Evolutionary conservation across 192 early-diverging fungal species (phyloP), one percentile per base, ranked within the genome.

Genomic region (Coemansia guatemalensis): DNA sequence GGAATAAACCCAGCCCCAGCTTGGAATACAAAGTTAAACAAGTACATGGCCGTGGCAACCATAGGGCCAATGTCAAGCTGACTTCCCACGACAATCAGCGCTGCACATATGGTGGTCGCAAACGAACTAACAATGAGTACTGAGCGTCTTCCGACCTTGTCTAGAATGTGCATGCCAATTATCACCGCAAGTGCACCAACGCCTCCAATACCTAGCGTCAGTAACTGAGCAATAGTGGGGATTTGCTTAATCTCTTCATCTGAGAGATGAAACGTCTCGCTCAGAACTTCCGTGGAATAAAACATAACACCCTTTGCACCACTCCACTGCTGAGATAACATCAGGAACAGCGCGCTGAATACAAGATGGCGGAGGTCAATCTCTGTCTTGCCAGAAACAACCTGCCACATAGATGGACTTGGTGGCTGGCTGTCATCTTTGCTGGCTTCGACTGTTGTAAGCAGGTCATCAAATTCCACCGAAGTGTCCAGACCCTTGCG

Each of bases 271-370:
- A 89, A 74, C 6, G 87, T 82, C 9, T 64, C 52, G 11, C 81
- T 83, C 62, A 92, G 84, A 65, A 92, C 89, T 23, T 87, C 84
- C 8, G 89, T 89, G 0, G 90, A 92, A 64, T 93, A 96, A 71
- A 87, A 94, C 57, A 93, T 89, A 9, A 94, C 92, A 9, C 89
- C 91, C 71, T 94, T 96, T 69, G 93, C 93, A 24, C 95, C 95
- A 35, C 89, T 90, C 64, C 93, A 88, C 74, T 96, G 95, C 72
- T 96, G 95, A 0, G 88, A 72, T 4, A 92, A 52, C 70, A 93
- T 92, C 6, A 95, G 55, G 18, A 91, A 79, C 2, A 93, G 47
- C 6, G 86, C 84, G 49, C 88, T 74, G 26, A 85, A 67, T 6
- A 92, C 82, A 0, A 90, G 86, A 18, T 83, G 83, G 24, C 87